These are phyloP conservation scores for Camellia lanceoleosa DNA, from an alignment of 148 eudicot species.

Conservation along the genomic window DNA sequence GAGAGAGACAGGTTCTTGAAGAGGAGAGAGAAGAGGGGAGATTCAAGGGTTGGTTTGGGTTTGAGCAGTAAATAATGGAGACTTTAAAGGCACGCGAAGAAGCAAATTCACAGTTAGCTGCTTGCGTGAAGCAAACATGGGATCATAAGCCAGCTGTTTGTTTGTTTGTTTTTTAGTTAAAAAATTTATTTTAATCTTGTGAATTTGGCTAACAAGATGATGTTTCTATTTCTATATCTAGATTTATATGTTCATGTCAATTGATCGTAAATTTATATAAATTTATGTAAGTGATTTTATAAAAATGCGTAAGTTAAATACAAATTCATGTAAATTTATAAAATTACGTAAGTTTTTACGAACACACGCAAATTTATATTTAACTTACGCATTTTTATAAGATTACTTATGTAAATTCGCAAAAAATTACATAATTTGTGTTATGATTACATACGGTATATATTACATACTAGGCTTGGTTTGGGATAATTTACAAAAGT, in stretches of 20 bases:
- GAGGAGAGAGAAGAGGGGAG: neutral
- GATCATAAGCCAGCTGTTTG: slow-evolving; percentile 42
- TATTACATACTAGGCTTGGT: too few species aligned
- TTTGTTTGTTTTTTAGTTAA: neutral
- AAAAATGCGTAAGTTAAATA: too few species aligned
- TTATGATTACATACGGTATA: too few species aligned
- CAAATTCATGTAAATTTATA: too few species aligned
- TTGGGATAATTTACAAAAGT: too few species aligned
- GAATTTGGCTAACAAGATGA: slow-evolving; percentile 28
- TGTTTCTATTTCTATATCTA: slow-evolving; percentile 10
- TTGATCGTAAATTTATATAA: neutral
- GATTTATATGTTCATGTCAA: too few species aligned
- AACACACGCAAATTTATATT: too few species aligned
- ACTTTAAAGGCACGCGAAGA: slow-evolving; percentile 91
- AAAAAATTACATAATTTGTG: too few species aligned
- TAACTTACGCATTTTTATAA: too few species aligned
- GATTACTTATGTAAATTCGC: too few species aligned
- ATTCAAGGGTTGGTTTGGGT: slow-evolving; percentile 19
- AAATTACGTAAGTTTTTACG: too few species aligned
- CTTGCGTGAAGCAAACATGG: slow-evolving; percentile 99
- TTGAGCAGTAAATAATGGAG: slow-evolving; percentile 30
- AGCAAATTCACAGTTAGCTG: slow-evolving; percentile 56
- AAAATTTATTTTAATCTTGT: slow-evolving; percentile 32
- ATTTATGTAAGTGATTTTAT: neutral
- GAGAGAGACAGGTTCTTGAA: neutral